phyloP scores from a whole-genome alignment of 1,139 yeast species.

The Taphrina flavorubra region DNA sequence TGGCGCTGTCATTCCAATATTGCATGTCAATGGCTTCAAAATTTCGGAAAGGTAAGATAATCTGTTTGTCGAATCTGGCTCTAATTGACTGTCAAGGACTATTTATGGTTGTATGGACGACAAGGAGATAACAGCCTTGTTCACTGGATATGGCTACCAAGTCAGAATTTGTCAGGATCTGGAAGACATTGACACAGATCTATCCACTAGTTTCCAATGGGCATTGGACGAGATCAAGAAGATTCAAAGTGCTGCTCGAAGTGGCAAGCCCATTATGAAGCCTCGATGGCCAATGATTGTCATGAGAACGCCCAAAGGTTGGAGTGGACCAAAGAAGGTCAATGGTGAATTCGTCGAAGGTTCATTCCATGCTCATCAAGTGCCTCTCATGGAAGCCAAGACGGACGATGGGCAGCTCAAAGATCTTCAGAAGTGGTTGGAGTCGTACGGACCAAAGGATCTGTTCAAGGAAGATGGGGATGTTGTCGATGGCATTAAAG shows the following conservation, averaged over 20 bases:
- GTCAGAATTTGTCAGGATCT: conserved; percentile 46
- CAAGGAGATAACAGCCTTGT: conserved; percentile 46
- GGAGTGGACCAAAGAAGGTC: conserved; percentile 46
- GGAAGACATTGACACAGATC: conserved; percentile 43
- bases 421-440: conserved; percentile 45
- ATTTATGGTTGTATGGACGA: conserved; percentile 47
- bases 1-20: conserved; percentile 47
- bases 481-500: conserved; percentile 43
- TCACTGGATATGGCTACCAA: conserved; percentile 47
- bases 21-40: conserved; percentile 47
- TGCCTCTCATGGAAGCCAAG: conserved; percentile 46
- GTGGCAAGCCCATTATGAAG: conserved; percentile 45
- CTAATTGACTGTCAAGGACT: conserved; percentile 29
- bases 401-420: conserved; percentile 45
- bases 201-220: conserved; percentile 46
- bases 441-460: conserved; percentile 43
- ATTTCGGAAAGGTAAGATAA: conserved; percentile 44
- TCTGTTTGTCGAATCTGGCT: not conserved
- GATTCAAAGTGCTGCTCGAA: conserved; percentile 46
- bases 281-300: conserved; percentile 47
- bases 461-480: conserved; percentile 46
- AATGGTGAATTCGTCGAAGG: conserved; percentile 46
- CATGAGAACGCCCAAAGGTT: conserved; percentile 47
- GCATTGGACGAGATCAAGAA: conserved; percentile 44
- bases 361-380: conserved; percentile 47